Base-by-base conservation (phyloP, 2,329 filamentous ascomycete species). In the Xylaria sp. region DNA sequence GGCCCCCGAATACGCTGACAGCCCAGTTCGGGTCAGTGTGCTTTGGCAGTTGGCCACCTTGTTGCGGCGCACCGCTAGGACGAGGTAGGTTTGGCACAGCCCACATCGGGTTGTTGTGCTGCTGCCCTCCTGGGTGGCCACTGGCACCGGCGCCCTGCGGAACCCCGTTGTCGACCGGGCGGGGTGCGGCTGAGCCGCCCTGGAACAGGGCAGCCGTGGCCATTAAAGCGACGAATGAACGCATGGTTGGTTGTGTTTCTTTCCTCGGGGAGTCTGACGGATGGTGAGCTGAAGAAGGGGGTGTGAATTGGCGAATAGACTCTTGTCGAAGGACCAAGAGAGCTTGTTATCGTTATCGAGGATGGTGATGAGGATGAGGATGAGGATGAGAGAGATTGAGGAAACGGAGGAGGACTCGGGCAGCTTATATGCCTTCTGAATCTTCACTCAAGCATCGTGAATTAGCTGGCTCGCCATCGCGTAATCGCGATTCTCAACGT, bases 161-260 rank as follows among this genome's bases (percentile, higher is more conserved):
- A n/a, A n/a, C n/a, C n/a, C n/a, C n/a, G n/a, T n/a, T n/a, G n/a
- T n/a, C n/a, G n/a, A n/a, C n/a, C n/a, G n/a, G n/a, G n/a, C 7
- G 45, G 13, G 58, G 58, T 7, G 43, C 45, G 16, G 58, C 55
- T 4, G 20, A 54, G 44, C 44, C 37, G 39, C 52, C 39, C 39
- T 59, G 58, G 49, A 61, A 18, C 11, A 50, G 46, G 50, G 58
- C 58, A 24, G 52, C 52, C 21, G 40, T 44, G 13, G 50, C 58
- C 38, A 61, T 50, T 9, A 56, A 20, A 48, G 56, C 29, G 45
- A 59, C 44, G 50, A 61, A 58, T 39, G 52, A 61, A 39, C 52
- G 52, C 58, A 61, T 61, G 20, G 26, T 55, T 21, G 37, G 37
- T 42, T 44, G 21, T 44, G 37, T 46, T 44, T 29, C 44, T 22